Evolutionary conservation across 345 rosid species (phyloP), one percentile per base, ranked within the genome.

Genomic region (Hypericum androsaemum): DNA sequence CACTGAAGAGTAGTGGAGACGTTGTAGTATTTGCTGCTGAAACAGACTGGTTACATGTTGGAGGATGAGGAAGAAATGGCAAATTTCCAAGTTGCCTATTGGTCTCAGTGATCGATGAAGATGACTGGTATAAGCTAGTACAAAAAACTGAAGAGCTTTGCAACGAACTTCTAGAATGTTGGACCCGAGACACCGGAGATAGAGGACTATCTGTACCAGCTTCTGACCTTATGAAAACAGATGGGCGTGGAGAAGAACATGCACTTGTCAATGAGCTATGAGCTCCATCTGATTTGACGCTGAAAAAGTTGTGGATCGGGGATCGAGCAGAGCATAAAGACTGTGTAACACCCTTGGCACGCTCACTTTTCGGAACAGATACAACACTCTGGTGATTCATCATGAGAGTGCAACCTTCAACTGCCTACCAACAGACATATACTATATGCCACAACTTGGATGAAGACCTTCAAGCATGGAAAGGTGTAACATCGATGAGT

Each of bases 121-220:
- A 85, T 51, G 97, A 88, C 39, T 59, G 60, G 69, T 80, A 79
- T 55, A 88, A 79, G 69, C 68, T 77, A 35, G 97, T 85, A 52
- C 97, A 88, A 74, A 85, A 88, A 13, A 71, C 69, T n/a, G 97
- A 85, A 53, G 95, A 78, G 8, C 82, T 72, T 15, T 89, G 81
- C 53, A 74, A 83, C 37, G 82, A 51, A 45, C 72, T 62, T 62
- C 56, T 81, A 41, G 54, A 52, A 67, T 61, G 61, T 12, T 13
- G 68, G 35, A 44, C 47, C 55, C 60, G 75, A 43, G 76, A 74
- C 70, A 72, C 63, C 14, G 66, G 64, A 52, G 80, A 66, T 39
- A 65, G 53, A 47, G 75, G 68, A 57, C 66, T 66, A 43, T 66
- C 67, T 37, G 85, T 57, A 53, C 70, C 73, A 53, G 78, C 66